Evolutionary conservation across 176 grass and related monocot species (phyloP), one percentile per base, ranked within the genome.

Genomic region (Lolium perenne): DNA sequence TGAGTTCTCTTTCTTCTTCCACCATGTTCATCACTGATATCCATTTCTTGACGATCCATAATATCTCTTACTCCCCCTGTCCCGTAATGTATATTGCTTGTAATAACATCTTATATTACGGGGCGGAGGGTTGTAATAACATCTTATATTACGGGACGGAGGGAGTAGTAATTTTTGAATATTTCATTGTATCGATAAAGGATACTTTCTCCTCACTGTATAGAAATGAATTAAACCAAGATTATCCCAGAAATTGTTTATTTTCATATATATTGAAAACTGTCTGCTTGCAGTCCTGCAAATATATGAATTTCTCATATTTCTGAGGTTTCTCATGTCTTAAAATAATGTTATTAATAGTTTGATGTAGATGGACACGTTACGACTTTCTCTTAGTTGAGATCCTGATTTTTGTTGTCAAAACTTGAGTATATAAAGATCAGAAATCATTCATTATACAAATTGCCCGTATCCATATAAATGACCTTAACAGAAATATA

Each of bases 1-100:
- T 93, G 71, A 76, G 43, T 35, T 70, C 8, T 78, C 53, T 71
- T 90, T 69, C 74, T 74, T 45, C 46, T 51, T 16, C 46, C 69
- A 73, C 40, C 10, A 60, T 82, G n/a, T 83, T 56, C 13, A 83
- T 74, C 25, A 86, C 79, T 81, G 41, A 8, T 84, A 21, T 68
- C 46, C 20, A 18, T 58, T 71, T 83, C 35, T 72, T 64, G 72
- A 65, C 26, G 70, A 50, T 81, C 38, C 58, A n/a, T 81, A 48
- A 11, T 47, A 14, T 76, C 3, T 38, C 0, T 4, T 83, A 45
- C 41, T 7, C 32, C 32, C 32, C 32, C 32, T 35, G 32, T 35
- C 32, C 32, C 32, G 32, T 35, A 35, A 35, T 35, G 32, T 35
- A 35, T 35, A 35, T 35, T 35, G 32, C 32, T 35, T 35, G 32